Conservation (phyloP, 805 yeast species). For the Metschnikowia arizonensis region DNA sequence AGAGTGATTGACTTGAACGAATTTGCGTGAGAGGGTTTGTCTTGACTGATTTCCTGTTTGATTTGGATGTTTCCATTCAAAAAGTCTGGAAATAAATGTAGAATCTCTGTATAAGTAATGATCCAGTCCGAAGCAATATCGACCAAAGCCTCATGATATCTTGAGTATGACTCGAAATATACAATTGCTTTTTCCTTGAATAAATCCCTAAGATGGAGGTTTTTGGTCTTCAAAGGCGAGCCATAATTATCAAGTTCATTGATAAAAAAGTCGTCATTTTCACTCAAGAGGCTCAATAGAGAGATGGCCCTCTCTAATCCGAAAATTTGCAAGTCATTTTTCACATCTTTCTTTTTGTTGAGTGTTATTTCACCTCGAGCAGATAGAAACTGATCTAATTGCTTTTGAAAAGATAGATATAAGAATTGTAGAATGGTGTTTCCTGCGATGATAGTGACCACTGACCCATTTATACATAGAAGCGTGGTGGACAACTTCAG, state of each 20-base stretch:
- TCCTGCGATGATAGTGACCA: conserved; percentile 24
- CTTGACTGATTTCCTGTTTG: conserved; percentile 1
- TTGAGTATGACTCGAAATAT: conserved; percentile 31
- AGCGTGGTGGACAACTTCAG: conserved; percentile 25
- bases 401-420: conserved; percentile 27
- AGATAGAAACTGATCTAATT: conserved; percentile 34
- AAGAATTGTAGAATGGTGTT: conserved; percentile 30
- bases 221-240: conserved; percentile 26
- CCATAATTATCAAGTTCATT: conserved; percentile 9
- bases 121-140: conserved; percentile 42
- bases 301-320: conserved; percentile 36
- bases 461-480: conserved; percentile 12
- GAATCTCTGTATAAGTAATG: conserved; percentile 30
- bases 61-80: conserved; percentile 25
- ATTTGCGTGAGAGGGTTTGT: neutral
- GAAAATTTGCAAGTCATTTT: conserved; percentile 26
- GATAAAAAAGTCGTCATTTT: conserved; percentile 24
- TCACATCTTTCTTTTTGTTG: conserved; percentile 21
- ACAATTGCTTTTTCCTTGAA: conserved; percentile 30
- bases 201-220: conserved; percentile 32
- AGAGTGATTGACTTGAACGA: conserved; percentile 7
- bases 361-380: conserved; percentile 16
- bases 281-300: conserved; percentile 26
- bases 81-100: conserved; percentile 38
- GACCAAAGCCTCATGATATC: conserved; percentile 37